Evolutionary conservation across 164 flowering plant genomes (phyloP).

Genomic region (Vitis labrusca): DNA sequence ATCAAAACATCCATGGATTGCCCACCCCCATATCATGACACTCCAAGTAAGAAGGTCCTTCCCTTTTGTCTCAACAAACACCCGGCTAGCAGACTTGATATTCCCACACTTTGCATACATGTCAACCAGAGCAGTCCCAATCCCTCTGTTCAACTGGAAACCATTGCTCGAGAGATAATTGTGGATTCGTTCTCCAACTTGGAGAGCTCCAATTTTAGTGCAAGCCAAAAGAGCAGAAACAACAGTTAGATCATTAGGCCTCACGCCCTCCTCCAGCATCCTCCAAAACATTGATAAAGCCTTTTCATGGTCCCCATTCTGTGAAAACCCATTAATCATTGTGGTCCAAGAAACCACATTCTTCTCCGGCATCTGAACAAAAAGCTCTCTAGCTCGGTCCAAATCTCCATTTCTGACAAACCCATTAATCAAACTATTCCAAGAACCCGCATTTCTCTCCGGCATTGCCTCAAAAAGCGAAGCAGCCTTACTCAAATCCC

Average conservation of each 20-base stretch:
- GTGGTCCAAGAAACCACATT: conserved; percentile 61
- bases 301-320: conserved; percentile 35
- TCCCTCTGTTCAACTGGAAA: conserved; percentile 25
- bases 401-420: conserved; percentile 36
- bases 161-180: conserved; percentile 28
- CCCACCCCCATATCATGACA: conserved; percentile 59
- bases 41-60: conserved; percentile 54
- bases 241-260: conserved; percentile 39
- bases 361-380: conserved; percentile 40
- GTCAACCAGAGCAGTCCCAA: conserved; percentile 22
- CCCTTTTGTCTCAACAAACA: conserved; percentile 30
- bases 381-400: conserved; percentile 34
- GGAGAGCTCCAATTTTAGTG: conserved; percentile 49
- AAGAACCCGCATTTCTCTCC: conserved; percentile 45
- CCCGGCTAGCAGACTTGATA: conserved; percentile 32
- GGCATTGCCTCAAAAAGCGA: conserved; percentile 51
- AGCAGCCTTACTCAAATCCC: conserved; percentile 33
- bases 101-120: conserved; percentile 34
- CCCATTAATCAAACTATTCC: conserved; percentile 57
- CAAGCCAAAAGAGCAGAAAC: conserved; percentile 49
- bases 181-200: conserved; percentile 38
- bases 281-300: conserved; percentile 36
- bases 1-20: conserved; percentile 43
- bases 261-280: conserved; percentile 46
- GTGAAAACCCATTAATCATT: conserved; percentile 41